These are phyloP conservation scores for Hypsizygus marmoreus DNA, from an alignment of 768 basidiomycete species.

Conservation along the genomic window DNA sequence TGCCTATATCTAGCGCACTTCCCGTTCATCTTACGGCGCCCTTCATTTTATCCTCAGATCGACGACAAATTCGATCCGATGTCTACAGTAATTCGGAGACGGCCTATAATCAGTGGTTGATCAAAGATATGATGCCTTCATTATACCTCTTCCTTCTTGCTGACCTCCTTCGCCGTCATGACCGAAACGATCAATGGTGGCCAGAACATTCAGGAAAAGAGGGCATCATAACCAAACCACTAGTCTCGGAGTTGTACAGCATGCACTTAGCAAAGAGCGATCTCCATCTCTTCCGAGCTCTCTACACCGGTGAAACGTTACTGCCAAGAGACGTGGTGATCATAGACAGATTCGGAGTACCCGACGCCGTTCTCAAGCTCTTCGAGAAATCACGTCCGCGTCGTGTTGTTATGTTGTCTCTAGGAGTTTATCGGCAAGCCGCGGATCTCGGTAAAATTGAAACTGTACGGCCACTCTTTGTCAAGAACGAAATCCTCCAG, in stretches of 20 bases:
- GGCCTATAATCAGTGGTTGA: conserved; percentile 45
- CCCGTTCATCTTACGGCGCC: conserved; percentile 50
- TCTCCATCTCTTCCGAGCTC: conserved; percentile 5
- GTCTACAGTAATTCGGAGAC: conserved; percentile 33
- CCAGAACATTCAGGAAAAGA: conserved; percentile 27
- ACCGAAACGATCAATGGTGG: conserved; percentile 36
- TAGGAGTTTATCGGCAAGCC: no score
- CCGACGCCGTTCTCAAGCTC: conserved; percentile 22
- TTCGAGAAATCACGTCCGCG: conserved; percentile 20
- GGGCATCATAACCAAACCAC: background rate
- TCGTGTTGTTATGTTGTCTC: no score
- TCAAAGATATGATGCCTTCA: conserved; percentile 33
- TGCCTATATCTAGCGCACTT: conserved; percentile 39
- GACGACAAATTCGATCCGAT: conserved; percentile 45
- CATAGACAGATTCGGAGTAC: no score
- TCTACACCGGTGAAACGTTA: background rate
- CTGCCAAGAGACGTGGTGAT: conserved; percentile 3
- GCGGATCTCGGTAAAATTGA: conserved; percentile 16
- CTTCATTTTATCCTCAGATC: conserved; percentile 48
- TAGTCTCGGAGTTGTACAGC: conserved; percentile 11
- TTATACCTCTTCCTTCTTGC: conserved; percentile 43
- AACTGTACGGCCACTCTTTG: conserved; percentile 24
- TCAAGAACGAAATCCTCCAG: conserved; percentile 26
- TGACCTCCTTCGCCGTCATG: conserved; percentile 20
- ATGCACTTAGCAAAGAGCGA: background rate